phyloP scores from a whole-genome alignment of 1,139 yeast genomes.

The Taphrina deformans region DNA sequence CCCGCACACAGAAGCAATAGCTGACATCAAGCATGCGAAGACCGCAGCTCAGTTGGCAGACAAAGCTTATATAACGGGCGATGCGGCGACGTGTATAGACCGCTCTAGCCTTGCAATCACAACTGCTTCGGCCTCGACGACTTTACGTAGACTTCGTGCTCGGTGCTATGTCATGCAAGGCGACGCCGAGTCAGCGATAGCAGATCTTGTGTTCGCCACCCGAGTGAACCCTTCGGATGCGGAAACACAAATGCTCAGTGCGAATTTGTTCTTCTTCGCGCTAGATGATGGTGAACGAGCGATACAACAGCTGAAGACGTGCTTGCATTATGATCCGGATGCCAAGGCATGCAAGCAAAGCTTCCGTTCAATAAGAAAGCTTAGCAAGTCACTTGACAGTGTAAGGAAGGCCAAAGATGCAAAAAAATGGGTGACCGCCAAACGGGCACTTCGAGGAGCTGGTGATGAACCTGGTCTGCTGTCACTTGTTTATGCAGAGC shows the following conservation, averaged over 20 bases:
- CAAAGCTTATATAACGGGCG: slow-evolving; percentile 39
- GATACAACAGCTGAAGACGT: slow-evolving; percentile 55
- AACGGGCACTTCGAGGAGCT: slow-evolving; percentile 28
- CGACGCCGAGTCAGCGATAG: slow-evolving; percentile 44
- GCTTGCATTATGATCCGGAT: slow-evolving; percentile 72
- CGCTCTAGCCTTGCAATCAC: slow-evolving; percentile 43
- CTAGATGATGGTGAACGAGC: slow-evolving; percentile 57
- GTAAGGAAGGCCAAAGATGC: slow-evolving; percentile 34
- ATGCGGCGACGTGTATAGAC: slow-evolving; percentile 43
- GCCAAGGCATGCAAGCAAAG: slow-evolving; percentile 55
- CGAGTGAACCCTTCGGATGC: slow-evolving; percentile 36
- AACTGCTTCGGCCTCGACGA: slow-evolving; percentile 43
- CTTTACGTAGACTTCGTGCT: slow-evolving; percentile 44
- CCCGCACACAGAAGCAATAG: slow-evolving; percentile 15
- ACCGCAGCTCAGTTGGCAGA: slow-evolving; percentile 33
- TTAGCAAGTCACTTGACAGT: slow-evolving; percentile 43
- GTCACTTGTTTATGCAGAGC: slow-evolving; percentile 7
- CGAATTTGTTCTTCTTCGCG: slow-evolving; percentile 55
- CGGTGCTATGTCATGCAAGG: slow-evolving; percentile 44
- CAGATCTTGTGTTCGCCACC: slow-evolving; percentile 44
- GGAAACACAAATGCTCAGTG: slow-evolving; percentile 39
- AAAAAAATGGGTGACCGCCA: slow-evolving; percentile 36
- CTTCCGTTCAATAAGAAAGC: slow-evolving; percentile 52
- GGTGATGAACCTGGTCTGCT: slow-evolving; percentile 33
- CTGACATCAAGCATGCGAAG: slow-evolving; percentile 22